These are phyloP conservation scores for Psilocybe cyanescens DNA, from an alignment of 768 basidiomycete species.

Conservation along the genomic window DNA sequence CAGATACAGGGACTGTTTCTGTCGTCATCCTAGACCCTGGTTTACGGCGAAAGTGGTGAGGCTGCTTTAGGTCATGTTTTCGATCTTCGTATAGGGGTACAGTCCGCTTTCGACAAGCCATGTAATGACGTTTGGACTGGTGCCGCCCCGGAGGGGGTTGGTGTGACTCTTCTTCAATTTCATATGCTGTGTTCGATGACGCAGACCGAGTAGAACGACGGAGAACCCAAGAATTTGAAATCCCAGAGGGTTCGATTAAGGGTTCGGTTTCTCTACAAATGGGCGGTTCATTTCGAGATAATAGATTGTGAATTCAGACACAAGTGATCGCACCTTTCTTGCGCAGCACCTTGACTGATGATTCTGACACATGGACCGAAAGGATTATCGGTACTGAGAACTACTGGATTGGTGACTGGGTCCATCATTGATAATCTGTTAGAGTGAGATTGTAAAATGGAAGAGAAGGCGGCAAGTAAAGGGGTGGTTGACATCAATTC, in stretches of 20 bases:
- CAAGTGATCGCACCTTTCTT: constrained; percentile 10
- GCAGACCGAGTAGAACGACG: constrained; percentile 10
- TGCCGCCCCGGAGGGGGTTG: constrained; percentile 16
- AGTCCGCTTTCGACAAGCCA: constrained; percentile 6
- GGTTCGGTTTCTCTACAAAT: constrained; percentile 9
- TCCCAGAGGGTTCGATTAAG: constrained; percentile 11
- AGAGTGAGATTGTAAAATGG: constrained; percentile 5
- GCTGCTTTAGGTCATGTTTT: constrained; percentile 7
- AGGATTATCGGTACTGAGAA: neutral
- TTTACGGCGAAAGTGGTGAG: constrained; percentile 7
- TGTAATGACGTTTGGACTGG: constrained; percentile 11
- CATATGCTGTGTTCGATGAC: constrained; percentile 16
- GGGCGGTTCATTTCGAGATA: constrained; percentile 2
- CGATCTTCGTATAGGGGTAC: constrained; percentile 13
- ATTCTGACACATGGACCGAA: constrained; percentile 8
- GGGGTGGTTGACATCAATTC: constrained; percentile 14
- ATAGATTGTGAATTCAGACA: constrained; percentile 8
- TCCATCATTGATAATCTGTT: constrained; percentile 15
- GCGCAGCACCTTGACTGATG: constrained; percentile 19
- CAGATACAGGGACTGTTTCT: constrained; percentile 11
- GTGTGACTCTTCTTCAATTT: constrained; percentile 8
- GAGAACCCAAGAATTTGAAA: constrained; percentile 13
- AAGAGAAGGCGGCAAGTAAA: constrained; percentile 7
- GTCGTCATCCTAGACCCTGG: constrained; percentile 3
- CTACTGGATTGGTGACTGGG: neutral